Conservation (phyloP, 495 filamentous ascomycete species). For the Neurospora sp. region DNA sequence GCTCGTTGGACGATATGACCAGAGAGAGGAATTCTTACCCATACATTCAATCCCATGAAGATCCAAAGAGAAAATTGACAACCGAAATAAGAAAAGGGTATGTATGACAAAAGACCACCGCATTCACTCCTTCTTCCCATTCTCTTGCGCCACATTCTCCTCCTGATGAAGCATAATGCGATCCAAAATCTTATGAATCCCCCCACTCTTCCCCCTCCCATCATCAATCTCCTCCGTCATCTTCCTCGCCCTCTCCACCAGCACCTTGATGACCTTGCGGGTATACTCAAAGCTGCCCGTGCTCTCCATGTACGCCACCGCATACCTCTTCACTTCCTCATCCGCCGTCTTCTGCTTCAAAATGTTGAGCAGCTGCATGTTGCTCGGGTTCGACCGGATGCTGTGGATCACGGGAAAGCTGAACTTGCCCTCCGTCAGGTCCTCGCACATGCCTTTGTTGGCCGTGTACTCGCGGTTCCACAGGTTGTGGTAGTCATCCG, state of each 20-base stretch:
- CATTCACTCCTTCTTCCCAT: not conserved
- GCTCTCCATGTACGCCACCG: conserved; percentile 82
- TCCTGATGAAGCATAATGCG: conserved; percentile 14
- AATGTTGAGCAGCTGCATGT: conserved; percentile 82
- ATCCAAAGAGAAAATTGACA: not conserved
- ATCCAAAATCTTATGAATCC: conserved; percentile 44
- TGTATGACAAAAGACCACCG: not conserved
- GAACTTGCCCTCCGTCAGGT: conserved; percentile 97
- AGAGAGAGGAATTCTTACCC: not conserved
- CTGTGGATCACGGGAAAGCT: conserved; percentile 94
- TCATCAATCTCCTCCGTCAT: conserved; percentile 61
- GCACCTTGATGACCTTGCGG: conserved; percentile 52
- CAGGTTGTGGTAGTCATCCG: conserved; percentile 93
- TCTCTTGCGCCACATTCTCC: not conserved
- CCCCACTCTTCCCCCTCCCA: conserved; percentile 31
- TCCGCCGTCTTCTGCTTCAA: conserved; percentile 80
- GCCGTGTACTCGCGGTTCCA: conserved; percentile 60
- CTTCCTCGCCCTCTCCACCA: conserved; percentile 55
- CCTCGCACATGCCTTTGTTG: conserved; percentile 94
- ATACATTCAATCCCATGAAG: not conserved
- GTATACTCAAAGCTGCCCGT: conserved; percentile 88
- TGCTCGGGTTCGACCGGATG: conserved; percentile 69
- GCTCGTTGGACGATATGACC: not conserved
- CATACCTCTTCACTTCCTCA: conserved; percentile 83
- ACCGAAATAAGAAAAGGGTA: not conserved